Evolutionary conservation across 176 grass and related monocot genomes (phyloP).

Genomic region (Alopecurus myosuroides): DNA sequence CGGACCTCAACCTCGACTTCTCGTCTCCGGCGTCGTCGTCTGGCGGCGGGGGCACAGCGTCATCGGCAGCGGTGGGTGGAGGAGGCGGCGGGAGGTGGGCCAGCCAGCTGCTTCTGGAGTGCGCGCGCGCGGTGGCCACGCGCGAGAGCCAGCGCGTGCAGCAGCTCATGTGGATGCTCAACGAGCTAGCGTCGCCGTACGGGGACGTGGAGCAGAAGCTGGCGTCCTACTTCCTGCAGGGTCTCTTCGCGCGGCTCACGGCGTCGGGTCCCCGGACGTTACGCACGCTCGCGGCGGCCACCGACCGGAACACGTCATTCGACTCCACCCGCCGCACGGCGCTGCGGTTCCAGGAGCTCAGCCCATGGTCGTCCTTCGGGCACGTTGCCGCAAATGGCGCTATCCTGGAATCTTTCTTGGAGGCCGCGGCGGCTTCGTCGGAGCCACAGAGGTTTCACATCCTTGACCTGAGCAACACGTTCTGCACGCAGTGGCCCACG

Average conservation of each 20-base stretch:
- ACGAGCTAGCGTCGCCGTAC: slow-evolving; percentile 93
- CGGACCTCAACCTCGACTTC: slow-evolving; percentile 95
- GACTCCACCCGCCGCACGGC: slow-evolving; percentile 89
- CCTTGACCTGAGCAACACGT: slow-evolving; percentile 96
- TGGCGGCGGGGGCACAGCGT: slow-evolving; percentile 27
- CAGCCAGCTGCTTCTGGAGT: slow-evolving; percentile 72
- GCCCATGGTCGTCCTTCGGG: slow-evolving; percentile 96
- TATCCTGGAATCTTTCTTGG: slow-evolving; percentile 94
- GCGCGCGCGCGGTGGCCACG: slow-evolving; percentile 60
- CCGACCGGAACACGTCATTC: slow-evolving; percentile 81
- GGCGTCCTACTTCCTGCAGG: slow-evolving; percentile 85
- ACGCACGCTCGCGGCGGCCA: slow-evolving; percentile 60
- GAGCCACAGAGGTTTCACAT: slow-evolving; percentile 72
- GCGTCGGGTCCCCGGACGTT: slow-evolving; percentile 65
- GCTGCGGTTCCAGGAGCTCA: slow-evolving; percentile 90
- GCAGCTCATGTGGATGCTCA: slow-evolving; percentile 99
- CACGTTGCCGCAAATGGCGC: slow-evolving; percentile 97
- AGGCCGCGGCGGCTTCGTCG: slow-evolving; percentile 47
- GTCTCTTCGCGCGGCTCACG: slow-evolving; percentile 77
- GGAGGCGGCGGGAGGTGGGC: slow-evolving; percentile 50
- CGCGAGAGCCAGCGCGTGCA: slow-evolving; percentile 89
- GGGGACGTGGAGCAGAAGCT: slow-evolving; percentile 98
- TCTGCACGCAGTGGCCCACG: slow-evolving; percentile 99
- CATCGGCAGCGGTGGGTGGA: slow-evolving; percentile 10
- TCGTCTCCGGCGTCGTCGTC: slow-evolving; percentile 82